Evolutionary conservation across 2,329 filamentous ascomycete species (phyloP), one percentile per base, ranked within the genome.

Genomic region (Chaetomium globosum): DNA sequence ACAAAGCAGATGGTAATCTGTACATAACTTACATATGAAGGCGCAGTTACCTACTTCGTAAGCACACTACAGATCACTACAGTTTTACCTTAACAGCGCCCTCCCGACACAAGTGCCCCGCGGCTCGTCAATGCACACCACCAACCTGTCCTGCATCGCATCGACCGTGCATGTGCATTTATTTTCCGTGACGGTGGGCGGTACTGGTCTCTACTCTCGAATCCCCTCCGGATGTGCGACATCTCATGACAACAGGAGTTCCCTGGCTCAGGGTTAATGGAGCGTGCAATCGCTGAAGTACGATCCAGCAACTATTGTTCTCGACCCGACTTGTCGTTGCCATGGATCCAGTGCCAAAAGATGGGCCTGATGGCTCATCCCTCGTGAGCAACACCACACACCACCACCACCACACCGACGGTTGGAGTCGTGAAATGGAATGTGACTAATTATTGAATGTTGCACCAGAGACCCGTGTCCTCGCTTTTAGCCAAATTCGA

Each of bases 401-500:
- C 26, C 26, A 39, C 31, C 26, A 28, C n/a, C 26, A 46, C 26
- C 23, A 19, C 26, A 19, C 4, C 19, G 26, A 21, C 28, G 8
- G 9, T 16, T 56, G 21, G 36, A 49, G 4, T 28, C n/a, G 46
- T 10, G 46, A 48, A 48, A 48, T 8, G 7, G 39, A 43, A 19
- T 2, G 33, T 31, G 8, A 46, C 63, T 66, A 51, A 65, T 62
- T 69, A 66, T 76, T 78, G 67, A 76, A 68, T 55, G 23, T 33
- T 23, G 9, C 59, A 36, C 5, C 68, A 92, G 89, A 91, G 88
- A 80, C 90, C 92, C 30, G 91, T 95, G 59, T 95, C 91, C 59
- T 93, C 91, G 59, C 81, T 95, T 67, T 85, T 89, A 67, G 91
- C 90, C 68, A 88, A 90, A 72, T 95, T 94, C 76, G 91, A 95